Conservation (phyloP, 495 filamentous ascomycete genomes). For the Usnea hakonensis region DNA sequence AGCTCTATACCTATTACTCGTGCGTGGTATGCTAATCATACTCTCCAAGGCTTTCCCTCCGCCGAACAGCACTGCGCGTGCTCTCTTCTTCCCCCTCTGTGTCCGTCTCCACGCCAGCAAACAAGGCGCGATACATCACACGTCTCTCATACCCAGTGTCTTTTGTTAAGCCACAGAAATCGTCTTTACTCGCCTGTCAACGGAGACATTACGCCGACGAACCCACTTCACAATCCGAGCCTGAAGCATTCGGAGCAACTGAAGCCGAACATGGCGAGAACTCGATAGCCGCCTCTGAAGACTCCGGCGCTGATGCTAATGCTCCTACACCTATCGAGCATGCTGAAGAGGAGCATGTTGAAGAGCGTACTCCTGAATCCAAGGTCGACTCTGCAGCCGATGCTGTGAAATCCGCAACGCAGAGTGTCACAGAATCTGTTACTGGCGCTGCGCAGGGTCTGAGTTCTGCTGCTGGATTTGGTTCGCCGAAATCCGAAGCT, state of each 20-base stretch:
- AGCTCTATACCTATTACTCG: not conserved
- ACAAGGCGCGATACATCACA: conserved; percentile 37
- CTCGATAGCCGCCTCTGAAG: conserved; percentile 11
- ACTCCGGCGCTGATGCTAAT: conserved; percentile 4
- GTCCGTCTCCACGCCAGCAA: conserved; percentile 35
- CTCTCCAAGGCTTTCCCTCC: conserved; percentile 34
- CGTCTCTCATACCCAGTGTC: conserved; percentile 24
- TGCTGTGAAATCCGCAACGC: conserved; percentile 4
- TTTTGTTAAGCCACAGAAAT: conserved; percentile 23
- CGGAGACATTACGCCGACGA: conserved; percentile 40
- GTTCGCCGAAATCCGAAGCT: conserved; percentile 23
- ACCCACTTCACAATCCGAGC: conserved; percentile 22
- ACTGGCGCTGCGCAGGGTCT: conserved; percentile 16
- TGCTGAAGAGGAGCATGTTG: not conserved
- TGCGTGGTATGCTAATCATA: not conserved
- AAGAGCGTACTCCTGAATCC: not conserved
- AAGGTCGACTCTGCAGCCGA: conserved; percentile 4
- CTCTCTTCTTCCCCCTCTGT: conserved; percentile 44
- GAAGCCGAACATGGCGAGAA: conserved; percentile 23
- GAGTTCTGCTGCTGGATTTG: conserved; percentile 13
- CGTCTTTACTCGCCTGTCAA: conserved; percentile 29
- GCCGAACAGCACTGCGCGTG: conserved; percentile 37
- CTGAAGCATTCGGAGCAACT: conserved; percentile 24
- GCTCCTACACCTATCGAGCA: not conserved
- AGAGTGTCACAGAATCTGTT: conserved; percentile 10